Percentiles rank a stretch among this genome's conserved stretches.
These are phyloP conservation scores for Vanilla planifolia DNA, from an alignment of 106 monocot species.

Conservation along the genomic window DNA sequence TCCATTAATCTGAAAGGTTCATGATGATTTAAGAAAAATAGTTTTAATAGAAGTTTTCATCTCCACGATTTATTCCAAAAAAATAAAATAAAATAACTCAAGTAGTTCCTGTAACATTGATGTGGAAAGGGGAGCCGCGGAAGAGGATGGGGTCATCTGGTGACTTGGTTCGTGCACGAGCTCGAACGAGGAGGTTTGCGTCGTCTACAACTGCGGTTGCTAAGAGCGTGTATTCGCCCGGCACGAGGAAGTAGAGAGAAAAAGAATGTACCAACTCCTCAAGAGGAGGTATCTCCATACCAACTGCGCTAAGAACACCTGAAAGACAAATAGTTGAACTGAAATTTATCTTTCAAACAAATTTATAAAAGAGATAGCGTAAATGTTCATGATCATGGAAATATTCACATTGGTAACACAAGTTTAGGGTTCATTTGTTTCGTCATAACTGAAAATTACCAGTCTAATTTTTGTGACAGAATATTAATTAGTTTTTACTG, in stretches of 20 bases:
- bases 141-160: slow-evolving; percentile 78
- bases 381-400: too few relatives aligned
- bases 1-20: too few relatives aligned
- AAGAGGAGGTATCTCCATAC: slow-evolving; percentile 64
- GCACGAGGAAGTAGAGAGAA: slow-evolving; percentile 87
- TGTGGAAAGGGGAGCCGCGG: slow-evolving; percentile 77
- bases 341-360: too few relatives aligned
- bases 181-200: slow-evolving; percentile 61
- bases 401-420: too few relatives aligned
- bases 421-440: too few relatives aligned
- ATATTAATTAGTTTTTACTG: too few relatives aligned
- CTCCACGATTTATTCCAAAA: too few relatives aligned
- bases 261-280: slow-evolving; percentile 71
- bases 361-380: too few relatives aligned
- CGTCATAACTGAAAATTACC: too few relatives aligned
- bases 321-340: not conserved
- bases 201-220: slow-evolving; percentile 75
- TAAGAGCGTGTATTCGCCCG: slow-evolving; percentile 81
- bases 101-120: slow-evolving; percentile 47
- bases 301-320: slow-evolving; percentile 72
- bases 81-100: slow-evolving; percentile 14
- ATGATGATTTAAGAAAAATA: too few relatives aligned
- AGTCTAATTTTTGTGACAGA: too few relatives aligned
- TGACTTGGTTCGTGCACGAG: slow-evolving; percentile 56
- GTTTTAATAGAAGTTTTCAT: too few relatives aligned